phyloP scores from a whole-genome alignment of 441 rosid species.

The Oxalis stricta region DNA sequence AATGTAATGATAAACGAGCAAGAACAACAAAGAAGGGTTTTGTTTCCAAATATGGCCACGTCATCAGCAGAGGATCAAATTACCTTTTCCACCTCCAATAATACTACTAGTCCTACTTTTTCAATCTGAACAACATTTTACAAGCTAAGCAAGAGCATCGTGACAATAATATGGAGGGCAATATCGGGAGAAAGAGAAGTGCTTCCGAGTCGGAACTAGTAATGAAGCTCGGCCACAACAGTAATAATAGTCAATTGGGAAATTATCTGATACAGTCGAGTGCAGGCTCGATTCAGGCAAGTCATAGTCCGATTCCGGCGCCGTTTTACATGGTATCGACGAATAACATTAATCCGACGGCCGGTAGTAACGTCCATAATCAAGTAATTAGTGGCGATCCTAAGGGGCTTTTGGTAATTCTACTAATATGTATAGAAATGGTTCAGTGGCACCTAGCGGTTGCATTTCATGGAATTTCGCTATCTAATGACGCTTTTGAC shows the following conservation, averaged over 20 bases:
- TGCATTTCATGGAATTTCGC: slow-evolving; percentile 71
- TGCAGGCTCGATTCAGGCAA: slow-evolving; percentile 40
- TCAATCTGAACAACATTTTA: slow-evolving; percentile 17
- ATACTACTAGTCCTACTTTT: too few species aligned
- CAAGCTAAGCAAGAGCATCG: slow-evolving; percentile 31
- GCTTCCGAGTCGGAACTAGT: slow-evolving; percentile 18
- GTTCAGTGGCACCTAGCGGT: slow-evolving; percentile 31
- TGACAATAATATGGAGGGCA: slow-evolving; percentile 8
- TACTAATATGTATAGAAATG: slow-evolving; percentile 26
- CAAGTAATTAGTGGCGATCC: slow-evolving; percentile 29
- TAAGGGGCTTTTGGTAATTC: slow-evolving; percentile 18
- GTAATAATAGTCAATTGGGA: slow-evolving; percentile 35
- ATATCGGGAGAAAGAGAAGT: slow-evolving; percentile 21
- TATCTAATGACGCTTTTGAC: slow-evolving; percentile 55
- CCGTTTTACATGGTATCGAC: slow-evolving; percentile 52
- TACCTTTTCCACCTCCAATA: too few species aligned
- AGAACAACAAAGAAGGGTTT: slow-evolving; percentile 15
- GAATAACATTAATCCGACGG: slow-evolving; percentile 9
- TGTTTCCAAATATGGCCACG: slow-evolving; percentile 19
- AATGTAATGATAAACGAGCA: slow-evolving; percentile 9
- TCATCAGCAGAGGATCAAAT: slow-evolving; percentile 15
- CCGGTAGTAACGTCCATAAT: too few species aligned
- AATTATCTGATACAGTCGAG: slow-evolving; percentile 48
- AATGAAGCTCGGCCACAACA: too few species aligned
- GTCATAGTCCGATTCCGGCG: slow-evolving; percentile 39